A percentile compares a stretch with the other conserved stretches of the same genome.
These are phyloP conservation scores for Kalaharituber pfeilii DNA, from an alignment of 2,329 filamentous ascomycete species.

Conservation along the genomic window DNA sequence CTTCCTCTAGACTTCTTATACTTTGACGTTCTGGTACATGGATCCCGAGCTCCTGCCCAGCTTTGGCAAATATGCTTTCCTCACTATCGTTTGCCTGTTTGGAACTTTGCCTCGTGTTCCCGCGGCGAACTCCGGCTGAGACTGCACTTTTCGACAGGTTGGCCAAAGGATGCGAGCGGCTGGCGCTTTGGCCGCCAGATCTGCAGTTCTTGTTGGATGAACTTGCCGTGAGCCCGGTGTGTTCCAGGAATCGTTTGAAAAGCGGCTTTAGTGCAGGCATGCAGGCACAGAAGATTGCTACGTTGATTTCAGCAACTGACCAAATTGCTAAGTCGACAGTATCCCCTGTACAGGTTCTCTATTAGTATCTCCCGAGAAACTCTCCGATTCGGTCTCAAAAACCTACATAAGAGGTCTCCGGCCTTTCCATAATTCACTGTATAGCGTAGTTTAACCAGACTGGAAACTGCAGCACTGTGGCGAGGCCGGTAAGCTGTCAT, in stretches of 20 bases:
- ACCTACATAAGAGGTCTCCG: conserved; percentile 30
- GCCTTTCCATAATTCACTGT: conserved; percentile 28
- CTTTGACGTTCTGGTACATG: no score
- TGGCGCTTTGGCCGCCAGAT: not conserved
- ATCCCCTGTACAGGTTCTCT: conserved; percentile 3
- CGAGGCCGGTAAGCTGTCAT: not conserved
- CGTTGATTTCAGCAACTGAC: conserved; percentile 25
- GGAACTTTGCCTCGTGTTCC: no score
- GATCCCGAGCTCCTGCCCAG: no score
- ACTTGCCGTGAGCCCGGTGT: conserved; percentile 14
- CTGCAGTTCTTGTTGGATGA: not conserved
- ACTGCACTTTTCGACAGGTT: not conserved
- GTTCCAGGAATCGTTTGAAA: conserved; percentile 26
- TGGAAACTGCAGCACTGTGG: conserved; percentile 27
- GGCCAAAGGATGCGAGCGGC: not conserved
- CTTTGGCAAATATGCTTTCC: no score
- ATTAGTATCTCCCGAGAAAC: no score
- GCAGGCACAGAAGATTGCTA: conserved; percentile 31
- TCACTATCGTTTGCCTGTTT: no score
- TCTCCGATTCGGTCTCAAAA: no score
- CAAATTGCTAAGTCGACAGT: conserved; percentile 24
- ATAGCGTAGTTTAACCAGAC: conserved; percentile 30
- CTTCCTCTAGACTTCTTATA: no score
- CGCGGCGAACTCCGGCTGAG: not conserved
- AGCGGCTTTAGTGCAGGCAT: conserved; percentile 30